Evolutionary conservation across 208 protist genomes (phyloP), one percentile per base, ranked within the genome.

Genomic region (Acanthamoeba sp.): DNA sequence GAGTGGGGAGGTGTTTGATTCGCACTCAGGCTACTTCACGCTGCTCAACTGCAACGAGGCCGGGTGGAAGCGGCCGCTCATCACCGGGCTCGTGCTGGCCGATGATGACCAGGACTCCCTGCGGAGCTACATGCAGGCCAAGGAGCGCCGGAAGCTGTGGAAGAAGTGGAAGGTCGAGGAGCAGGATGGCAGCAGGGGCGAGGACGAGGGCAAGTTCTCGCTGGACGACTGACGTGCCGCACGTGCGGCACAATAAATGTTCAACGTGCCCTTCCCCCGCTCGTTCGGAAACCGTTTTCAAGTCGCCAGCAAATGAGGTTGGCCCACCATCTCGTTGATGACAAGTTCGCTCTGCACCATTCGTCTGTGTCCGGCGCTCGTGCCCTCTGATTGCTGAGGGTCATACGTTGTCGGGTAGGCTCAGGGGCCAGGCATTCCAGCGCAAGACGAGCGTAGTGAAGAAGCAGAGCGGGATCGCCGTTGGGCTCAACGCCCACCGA

Each of bases 31-130:
- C 84, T 90, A 71, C 84, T 90, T 90, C 57, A 90, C 84, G 20
- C 84, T 90, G 24, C 36, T 90, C 22, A 90, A 90, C 57, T 90
- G 84, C 57, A 90, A 90, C 57, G 84, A 90, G 48, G 84, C 84
- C 57, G 84, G 84, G 12, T 90, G 84, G 84, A 90, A 90, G 84
- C 48, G 84, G 57, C 84, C 84, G 2, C 20, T 90, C 48, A 90
- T 90, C 38, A 90, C 84, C 22, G 84, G 84, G 3, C 84, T 90
- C 32, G 7, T 7, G 32, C 84, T 90, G 40, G 48, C n/a, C 18
- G 84, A 90, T 27, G 84, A 57, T 27, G 84, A 90, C 29, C 84
- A 90, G 84, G 42, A 66, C 55, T 90, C 48, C 40, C 84, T 90
- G 52, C 48, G 34, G 38, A 16, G 57, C 24, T 90, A 71, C 38